phyloP scores from a whole-genome alignment of 495 filamentous ascomycete genomes.

The Penicillium goetzii region DNA sequence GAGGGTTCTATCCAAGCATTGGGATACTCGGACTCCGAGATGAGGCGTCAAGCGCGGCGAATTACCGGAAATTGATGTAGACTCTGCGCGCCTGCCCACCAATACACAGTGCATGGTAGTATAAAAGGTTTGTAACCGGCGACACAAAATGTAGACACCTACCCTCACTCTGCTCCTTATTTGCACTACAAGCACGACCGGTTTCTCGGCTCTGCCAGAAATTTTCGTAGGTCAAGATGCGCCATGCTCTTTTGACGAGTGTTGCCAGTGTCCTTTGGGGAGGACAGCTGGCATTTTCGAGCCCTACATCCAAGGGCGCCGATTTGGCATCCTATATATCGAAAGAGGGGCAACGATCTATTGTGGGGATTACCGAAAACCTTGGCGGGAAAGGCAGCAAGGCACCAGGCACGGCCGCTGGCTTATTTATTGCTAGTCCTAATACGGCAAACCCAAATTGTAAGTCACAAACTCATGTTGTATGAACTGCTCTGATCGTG shows the following conservation, averaged over 20 bases:
- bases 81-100: neutral
- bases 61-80: constrained; percentile 4
- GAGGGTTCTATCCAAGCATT: neutral
- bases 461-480: constrained; percentile 28
- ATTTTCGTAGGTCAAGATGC: constrained; percentile 1
- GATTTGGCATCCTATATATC: constrained; percentile 12
- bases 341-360: constrained; percentile 14
- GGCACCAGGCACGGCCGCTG: constrained; percentile 45
- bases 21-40: neutral
- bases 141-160: neutral
- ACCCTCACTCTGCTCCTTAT: neutral
- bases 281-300: constrained; percentile 11
- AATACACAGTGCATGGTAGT: neutral
- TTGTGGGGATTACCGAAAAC: constrained; percentile 53
- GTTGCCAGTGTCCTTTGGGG: constrained; percentile 14
- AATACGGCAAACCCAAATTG: constrained; percentile 56
- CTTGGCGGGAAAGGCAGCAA: constrained; percentile 54
- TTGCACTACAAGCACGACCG: neutral
- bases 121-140: neutral
- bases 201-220: neutral
- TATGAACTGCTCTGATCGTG: constrained; percentile 8
- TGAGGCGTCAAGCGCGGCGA: neutral
- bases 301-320: neutral
- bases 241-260: neutral
- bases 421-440: constrained; percentile 58